Conservation (phyloP, 1,139 yeast genomes). For the Magnusiomyces suaveolens region DNA sequence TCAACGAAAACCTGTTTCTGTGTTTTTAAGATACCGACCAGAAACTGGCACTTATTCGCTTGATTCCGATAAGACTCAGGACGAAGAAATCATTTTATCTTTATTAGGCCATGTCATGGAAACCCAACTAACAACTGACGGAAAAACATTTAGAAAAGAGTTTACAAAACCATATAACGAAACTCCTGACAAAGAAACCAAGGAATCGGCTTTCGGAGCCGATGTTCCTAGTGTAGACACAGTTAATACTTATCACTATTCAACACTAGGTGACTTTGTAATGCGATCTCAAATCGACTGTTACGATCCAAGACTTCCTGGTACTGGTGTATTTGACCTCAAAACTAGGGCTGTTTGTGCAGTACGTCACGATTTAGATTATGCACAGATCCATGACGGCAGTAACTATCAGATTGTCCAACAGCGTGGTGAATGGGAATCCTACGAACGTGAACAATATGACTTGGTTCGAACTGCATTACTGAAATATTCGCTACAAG, state of each 20-base stretch:
- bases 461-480: slow-evolving; percentile 71
- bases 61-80: slow-evolving; percentile 61
- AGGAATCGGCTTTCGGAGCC: not conserved
- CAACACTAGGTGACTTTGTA: slow-evolving; percentile 55
- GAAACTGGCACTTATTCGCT: slow-evolving; percentile 46
- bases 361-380: slow-evolving; percentile 65
- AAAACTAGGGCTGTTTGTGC: slow-evolving; percentile 89
- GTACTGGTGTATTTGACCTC: slow-evolving; percentile 84
- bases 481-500: slow-evolving; percentile 80
- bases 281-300: slow-evolving; percentile 92
- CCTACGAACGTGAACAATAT: slow-evolving; percentile 66
- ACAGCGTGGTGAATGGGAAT: slow-evolving; percentile 56
- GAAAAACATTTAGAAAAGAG: slow-evolving; percentile 34
- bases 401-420: slow-evolving; percentile 59
- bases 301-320: slow-evolving; percentile 64
- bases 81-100: slow-evolving; percentile 62
- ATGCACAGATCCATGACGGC: slow-evolving; percentile 46
- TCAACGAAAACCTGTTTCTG: slow-evolving; percentile 37
- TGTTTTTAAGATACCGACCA: slow-evolving; percentile 35
- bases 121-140: slow-evolving; percentile 54
- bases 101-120: slow-evolving; percentile 74
- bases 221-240: slow-evolving; percentile 6
- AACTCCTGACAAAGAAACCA: not conserved
- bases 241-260: slow-evolving; percentile 53
- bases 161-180: slow-evolving; percentile 18